Conservation (phyloP, 331 rosid species). For the Malus hybrid region DNA sequence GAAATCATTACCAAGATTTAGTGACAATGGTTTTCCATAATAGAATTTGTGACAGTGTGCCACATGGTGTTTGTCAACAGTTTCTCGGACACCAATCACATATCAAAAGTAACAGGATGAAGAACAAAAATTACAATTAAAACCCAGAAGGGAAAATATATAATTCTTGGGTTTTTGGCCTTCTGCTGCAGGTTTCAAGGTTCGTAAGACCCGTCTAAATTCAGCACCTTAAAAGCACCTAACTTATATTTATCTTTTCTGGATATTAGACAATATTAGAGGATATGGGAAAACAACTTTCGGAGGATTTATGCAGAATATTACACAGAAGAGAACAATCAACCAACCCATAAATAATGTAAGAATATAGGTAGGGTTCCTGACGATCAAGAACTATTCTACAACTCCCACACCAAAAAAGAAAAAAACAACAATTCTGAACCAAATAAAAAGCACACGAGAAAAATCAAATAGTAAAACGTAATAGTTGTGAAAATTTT, state of each 20-base stretch:
- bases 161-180: not conserved
- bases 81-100: not conserved
- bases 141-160: not conserved
- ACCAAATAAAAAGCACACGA: not conserved
- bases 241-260: not conserved
- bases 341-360: not conserved
- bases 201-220: not conserved
- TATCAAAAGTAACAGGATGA: not conserved
- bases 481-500: not conserved
- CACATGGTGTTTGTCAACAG: not conserved
- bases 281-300: not conserved
- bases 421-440: not conserved
- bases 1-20: not conserved
- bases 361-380: not conserved
- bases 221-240: not conserved
- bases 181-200: not conserved
- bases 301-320: not conserved
- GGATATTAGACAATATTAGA: not conserved
- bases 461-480: not conserved
- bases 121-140: not conserved
- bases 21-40: not conserved
- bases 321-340: not conserved
- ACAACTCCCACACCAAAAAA: not conserved
- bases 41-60: not conserved
- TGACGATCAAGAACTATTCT: not conserved